A percentile compares a stretch with the other conserved stretches of the same genome.
These are phyloP conservation scores for Beauveria bassiana DNA, from an alignment of 2,329 filamentous ascomycete genomes.

Conservation along the genomic window DNA sequence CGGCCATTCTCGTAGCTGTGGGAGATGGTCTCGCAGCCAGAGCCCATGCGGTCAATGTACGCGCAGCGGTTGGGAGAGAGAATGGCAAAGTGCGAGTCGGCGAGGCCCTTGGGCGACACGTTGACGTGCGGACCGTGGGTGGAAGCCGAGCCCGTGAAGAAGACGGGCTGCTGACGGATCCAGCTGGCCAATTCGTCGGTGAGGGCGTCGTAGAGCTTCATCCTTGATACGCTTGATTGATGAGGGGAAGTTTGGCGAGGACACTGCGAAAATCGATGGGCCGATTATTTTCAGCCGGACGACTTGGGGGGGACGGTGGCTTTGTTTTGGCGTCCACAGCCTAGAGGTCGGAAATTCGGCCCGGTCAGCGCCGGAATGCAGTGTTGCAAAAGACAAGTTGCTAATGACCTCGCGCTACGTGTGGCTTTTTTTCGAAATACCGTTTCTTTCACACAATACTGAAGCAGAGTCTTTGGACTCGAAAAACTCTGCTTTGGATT, in stretches of 20 bases:
- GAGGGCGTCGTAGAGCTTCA: conserved; percentile 55
- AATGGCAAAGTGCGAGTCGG: conserved; percentile 54
- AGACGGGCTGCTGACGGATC: conserved; percentile 61
- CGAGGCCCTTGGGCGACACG: conserved; percentile 66
- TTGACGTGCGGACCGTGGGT: conserved; percentile 64
- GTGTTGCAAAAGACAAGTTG: neutral
- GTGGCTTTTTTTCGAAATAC: too few species aligned
- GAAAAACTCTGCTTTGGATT: neutral
- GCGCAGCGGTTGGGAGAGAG: conserved; percentile 51
- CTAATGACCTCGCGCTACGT: neutral
- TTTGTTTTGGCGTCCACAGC: neutral
- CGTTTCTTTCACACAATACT: accelerated
- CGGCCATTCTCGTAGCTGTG: conserved; percentile 72
- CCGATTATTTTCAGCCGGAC: neutral
- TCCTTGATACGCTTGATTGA: conserved; percentile 21
- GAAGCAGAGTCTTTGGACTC: neutral
- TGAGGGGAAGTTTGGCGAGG: neutral
- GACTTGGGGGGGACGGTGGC: neutral
- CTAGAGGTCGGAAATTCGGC: neutral
- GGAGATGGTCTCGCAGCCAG: conserved; percentile 67
- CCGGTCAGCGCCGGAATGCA: neutral
- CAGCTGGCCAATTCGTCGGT: conserved; percentile 50
- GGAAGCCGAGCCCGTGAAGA: conserved; percentile 71
- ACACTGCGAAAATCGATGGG: neutral
- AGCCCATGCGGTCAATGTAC: conserved; percentile 69